Percentiles rank a stretch among this genome's conserved stretches.
phyloP scores from a whole-genome alignment of 2,329 filamentous ascomycete species.

The Colletotrichum euphorbiae region DNA sequence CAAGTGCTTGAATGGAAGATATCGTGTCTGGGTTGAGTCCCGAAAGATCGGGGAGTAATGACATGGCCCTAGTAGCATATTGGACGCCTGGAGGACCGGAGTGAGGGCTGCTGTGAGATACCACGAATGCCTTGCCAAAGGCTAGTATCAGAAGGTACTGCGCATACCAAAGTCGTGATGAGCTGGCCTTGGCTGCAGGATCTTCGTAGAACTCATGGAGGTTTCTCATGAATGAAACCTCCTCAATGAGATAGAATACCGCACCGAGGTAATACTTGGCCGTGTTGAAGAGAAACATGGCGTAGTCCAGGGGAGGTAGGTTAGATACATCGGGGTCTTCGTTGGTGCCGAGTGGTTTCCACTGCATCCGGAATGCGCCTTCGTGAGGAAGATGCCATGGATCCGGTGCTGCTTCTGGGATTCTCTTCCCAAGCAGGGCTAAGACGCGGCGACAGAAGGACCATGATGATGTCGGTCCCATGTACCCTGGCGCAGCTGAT shows the following conservation, averaged over 20 bases:
- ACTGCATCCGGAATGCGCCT: conserved; percentile 45
- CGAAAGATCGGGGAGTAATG: conserved; percentile 51
- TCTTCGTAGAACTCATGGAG: conserved; percentile 43
- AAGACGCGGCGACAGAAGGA: conserved; percentile 51
- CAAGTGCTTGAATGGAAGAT: conserved; percentile 49
- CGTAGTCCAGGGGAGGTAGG: conserved; percentile 43
- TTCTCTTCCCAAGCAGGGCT: conserved; percentile 47
- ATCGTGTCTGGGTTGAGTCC: conserved; percentile 47
- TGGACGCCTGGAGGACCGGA: conserved; percentile 51
- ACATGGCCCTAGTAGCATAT: conserved; percentile 54
- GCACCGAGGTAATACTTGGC: conserved; percentile 44
- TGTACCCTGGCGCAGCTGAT: conserved; percentile 45
- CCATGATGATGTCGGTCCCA: conserved; percentile 52
- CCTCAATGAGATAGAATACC: conserved; percentile 43
- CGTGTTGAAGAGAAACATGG: conserved; percentile 43
- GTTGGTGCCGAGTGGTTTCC: conserved; percentile 44
- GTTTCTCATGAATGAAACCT: conserved; percentile 40
- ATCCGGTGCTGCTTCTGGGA: conserved; percentile 48
- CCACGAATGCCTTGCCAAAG: conserved; percentile 48
- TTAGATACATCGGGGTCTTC: conserved; percentile 46
- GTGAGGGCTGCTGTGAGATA: conserved; percentile 41
- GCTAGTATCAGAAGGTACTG: conserved; percentile 49
- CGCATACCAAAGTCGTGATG: conserved; percentile 46
- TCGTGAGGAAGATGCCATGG: conserved; percentile 48
- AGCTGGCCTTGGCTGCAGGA: conserved; percentile 39